Percentiles rank a stretch among this genome's conserved stretches.
Conservation (phyloP, 176 grass and related monocot genomes). For the Oryza punctata region DNA sequence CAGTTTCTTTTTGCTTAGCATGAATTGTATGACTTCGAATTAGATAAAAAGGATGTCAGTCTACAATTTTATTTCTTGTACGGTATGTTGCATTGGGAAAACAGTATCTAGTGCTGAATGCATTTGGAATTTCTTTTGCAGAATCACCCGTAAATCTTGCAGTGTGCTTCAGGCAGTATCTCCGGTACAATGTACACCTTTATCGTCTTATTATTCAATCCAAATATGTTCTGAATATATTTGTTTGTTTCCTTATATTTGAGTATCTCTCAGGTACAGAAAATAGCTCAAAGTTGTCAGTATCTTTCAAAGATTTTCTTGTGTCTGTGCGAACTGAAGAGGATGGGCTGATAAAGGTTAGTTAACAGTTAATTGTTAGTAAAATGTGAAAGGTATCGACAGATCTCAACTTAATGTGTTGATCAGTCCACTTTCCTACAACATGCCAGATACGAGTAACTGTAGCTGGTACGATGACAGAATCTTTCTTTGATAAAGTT, state of each 20-base stretch:
- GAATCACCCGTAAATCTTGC: conserved; percentile 32
- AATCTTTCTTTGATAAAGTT: conserved; percentile 51
- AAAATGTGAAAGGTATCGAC: background rate
- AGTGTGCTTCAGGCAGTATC: conserved; percentile 43
- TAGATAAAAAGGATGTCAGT: background rate
- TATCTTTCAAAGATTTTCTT: conserved; percentile 47
- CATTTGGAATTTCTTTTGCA: conserved; percentile 34
- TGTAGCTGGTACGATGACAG: conserved; percentile 43
- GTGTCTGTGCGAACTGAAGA: conserved; percentile 31
- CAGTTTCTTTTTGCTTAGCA: background rate
- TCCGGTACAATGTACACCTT: conserved; percentile 36
- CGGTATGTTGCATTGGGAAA: background rate
- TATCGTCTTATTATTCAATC: conserved; percentile 21
- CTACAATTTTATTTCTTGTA: background rate
- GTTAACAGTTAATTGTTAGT: conserved; percentile 17
- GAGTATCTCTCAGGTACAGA: conserved; percentile 37
- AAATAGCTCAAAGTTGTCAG: background rate
- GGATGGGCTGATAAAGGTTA: conserved; percentile 62
- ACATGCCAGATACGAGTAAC: conserved; percentile 56
- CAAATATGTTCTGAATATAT: background rate
- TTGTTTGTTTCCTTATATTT: conserved; percentile 6
- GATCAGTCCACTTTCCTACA: conserved; percentile 28
- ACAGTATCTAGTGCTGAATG: background rate
- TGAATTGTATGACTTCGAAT: background rate
- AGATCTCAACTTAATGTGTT: conserved; percentile 24